Base-by-base conservation (phyloP, 1,139 yeast genomes). In the Hansenula lynferdii region DNA sequence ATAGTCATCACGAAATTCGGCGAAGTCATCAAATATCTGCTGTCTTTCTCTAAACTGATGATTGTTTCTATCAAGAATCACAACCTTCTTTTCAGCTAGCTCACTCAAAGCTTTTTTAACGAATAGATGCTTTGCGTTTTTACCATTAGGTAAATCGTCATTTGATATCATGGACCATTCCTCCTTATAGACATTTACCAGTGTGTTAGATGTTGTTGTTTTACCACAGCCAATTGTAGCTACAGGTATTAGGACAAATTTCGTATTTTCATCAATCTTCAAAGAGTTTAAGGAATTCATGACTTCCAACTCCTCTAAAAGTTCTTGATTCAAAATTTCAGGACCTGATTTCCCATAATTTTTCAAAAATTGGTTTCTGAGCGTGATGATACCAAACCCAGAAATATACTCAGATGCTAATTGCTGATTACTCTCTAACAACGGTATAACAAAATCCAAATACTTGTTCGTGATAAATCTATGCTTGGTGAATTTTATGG, bases 201-300 rank as follows among this genome's bases (percentile, higher is more conserved):
- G 62, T 0, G 92, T 80, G 34, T 74, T 60, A 5, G 87, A 77
- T 0, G 86, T 75, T 0, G 97, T 87, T 0, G 97, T 89, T 57
- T 94, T 94, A 8, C 99, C 99, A 58, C 97, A 87, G 0, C 97
- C 98, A 37, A 92, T 75, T 0, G 96, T 87, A 0, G 97, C 89
- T 12, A 90, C 77, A 0, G 97, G 94, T 2, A 89, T 73, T 1
- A 94, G 53, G 0, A 85, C 72, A 53, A 77, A 86, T 52, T 78
- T 79, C 10, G 64, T 60, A 2, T 50, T 39, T 28, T 57, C 58
- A 41, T 64, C 65, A 2, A 64, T 56, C 25, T 40, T 54, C 30
- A 60, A 43, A 36, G 45, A 45, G 23, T 58, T 57, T 4, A 57
- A 39, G 0, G 63, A 47, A 41, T 62, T 60, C 22, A 55, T 42